Evolutionary conservation across 805 yeast species (phyloP).

Genomic region (Metschnikowia santaceciliae): DNA sequence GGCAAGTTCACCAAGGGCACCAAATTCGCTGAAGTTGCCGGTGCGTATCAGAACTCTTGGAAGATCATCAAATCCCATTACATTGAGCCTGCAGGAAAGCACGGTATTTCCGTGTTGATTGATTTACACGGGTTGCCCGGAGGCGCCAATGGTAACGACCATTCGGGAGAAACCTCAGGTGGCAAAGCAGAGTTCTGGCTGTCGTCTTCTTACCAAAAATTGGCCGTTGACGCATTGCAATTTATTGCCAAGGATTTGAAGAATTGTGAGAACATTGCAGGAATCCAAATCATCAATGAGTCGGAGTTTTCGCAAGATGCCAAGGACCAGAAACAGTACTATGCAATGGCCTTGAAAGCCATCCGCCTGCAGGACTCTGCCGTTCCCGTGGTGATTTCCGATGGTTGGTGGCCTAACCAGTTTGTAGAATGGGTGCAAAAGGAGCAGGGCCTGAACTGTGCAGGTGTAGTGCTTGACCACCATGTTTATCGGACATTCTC

Average conservation of each 20-base stretch:
- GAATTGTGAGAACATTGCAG: constrained; percentile 64
- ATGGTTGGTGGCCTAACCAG: constrained; percentile 88
- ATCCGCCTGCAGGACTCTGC: constrained; percentile 53
- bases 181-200: constrained; percentile 65
- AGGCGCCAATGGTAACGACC: constrained; percentile 86
- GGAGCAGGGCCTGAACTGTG: constrained; percentile 29
- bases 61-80: constrained; percentile 45
- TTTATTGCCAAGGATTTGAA: constrained; percentile 61
- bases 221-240: constrained; percentile 49
- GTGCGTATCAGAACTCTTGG: constrained; percentile 78
- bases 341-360: constrained; percentile 56
- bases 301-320: constrained; percentile 60
- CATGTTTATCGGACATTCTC: constrained; percentile 87
- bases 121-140: constrained; percentile 91
- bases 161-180: constrained; percentile 62
- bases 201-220: constrained; percentile 34
- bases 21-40: constrained; percentile 51
- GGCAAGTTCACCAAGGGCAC: constrained; percentile 57
- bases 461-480: constrained; percentile 74
- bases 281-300: constrained; percentile 84
- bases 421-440: constrained; percentile 66
- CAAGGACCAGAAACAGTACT: constrained; percentile 53
- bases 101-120: constrained; percentile 69
- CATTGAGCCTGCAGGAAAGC: constrained; percentile 54
- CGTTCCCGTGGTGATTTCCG: constrained; percentile 78